Evolutionary conservation across 139 green algal species (phyloP), one percentile per base, ranked within the genome.

Genomic region (Picochlorum sp.): DNA sequence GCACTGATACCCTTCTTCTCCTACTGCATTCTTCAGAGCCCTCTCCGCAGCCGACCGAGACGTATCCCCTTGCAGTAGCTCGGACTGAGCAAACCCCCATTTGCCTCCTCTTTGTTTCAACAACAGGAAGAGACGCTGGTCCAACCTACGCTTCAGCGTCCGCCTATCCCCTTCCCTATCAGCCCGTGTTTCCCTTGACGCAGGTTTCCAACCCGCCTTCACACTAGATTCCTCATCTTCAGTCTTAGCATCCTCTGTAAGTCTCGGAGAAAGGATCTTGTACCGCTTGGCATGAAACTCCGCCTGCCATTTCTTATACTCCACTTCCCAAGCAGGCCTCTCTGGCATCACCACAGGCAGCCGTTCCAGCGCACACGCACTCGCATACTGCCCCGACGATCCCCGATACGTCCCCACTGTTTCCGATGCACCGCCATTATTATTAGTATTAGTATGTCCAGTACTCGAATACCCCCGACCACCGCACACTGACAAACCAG

Each of bases 81-180:
- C 57, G 50, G 55, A 22, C 7, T 69, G 26, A 18, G 50, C 14
- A 60, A 59, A 47, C 2, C 18, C 26, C 41, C 31, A 57, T 16
- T 31, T 13, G 7, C n/a, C n/a, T n/a, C 39, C 57, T 28, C 65
- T 64, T 13, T 69, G 22, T 29, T 66, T 61, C 33, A 78, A 47
- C 4, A 78, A 50, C 40, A 79, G 49, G 56, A 79, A 79, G 3
- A 79, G 32, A 12, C 68, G 57, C 56, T 74, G 69, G 55, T 79
- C 72, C 28, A 79, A 57, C 50, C 63, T 37, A 30, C 72, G 63
- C 33, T 37, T 35, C 16, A 72, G 33, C 4, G 62, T 70, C 25
- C 50, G 33, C 24, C 35, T 43, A 43, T 79, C 69, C 2, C 47
- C 59, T 18, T 33, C 20, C 3, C 16, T 12, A 32, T 79, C 72